Percentiles rank a stretch among this genome's conserved stretches.
These are phyloP conservation scores for Xylariales sp. DNA, from an alignment of 2,329 filamentous ascomycete genomes.

Conservation along the genomic window DNA sequence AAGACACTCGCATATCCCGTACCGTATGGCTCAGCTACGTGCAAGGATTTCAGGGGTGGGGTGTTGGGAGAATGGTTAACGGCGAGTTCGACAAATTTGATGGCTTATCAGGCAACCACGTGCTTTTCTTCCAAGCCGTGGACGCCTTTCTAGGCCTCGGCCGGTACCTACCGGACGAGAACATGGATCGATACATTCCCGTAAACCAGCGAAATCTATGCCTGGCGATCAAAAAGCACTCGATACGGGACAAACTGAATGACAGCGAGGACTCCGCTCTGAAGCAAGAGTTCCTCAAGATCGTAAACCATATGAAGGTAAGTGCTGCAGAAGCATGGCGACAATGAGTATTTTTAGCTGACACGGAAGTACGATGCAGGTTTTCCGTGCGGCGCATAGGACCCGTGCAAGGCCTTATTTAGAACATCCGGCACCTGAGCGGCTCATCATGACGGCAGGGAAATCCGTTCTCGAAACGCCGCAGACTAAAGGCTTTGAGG, in stretches of 20 bases:
- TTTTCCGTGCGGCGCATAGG: background rate
- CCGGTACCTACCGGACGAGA: slow-evolving; percentile 44
- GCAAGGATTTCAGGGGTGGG: slow-evolving; percentile 14
- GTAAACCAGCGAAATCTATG: slow-evolving; percentile 44
- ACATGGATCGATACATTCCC: slow-evolving; percentile 44
- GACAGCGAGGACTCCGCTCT: slow-evolving; percentile 42
- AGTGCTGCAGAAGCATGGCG: slow-evolving; percentile 12
- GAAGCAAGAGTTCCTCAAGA: slow-evolving; percentile 43
- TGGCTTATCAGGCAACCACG: slow-evolving; percentile 16
- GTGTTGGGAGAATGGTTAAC: background rate
- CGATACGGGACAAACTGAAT: slow-evolving; percentile 40
- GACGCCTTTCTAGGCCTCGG: slow-evolving; percentile 53
- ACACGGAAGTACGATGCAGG: background rate
- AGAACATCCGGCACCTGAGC: background rate
- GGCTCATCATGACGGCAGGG: slow-evolving; percentile 45
- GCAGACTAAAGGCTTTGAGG: background rate
- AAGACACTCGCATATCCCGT: slow-evolving; percentile 38
- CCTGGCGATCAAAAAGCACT: slow-evolving; percentile 41
- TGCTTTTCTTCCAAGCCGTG: slow-evolving; percentile 49
- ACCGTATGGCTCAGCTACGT: slow-evolving; percentile 17
- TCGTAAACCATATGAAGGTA: slow-evolving; percentile 50
- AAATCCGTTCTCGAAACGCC: slow-evolving; percentile 44
- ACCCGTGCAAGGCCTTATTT: background rate
- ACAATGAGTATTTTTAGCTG: too few relatives aligned
- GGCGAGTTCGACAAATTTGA: slow-evolving; percentile 4